Percentiles rank a stretch among this genome's conserved stretches.
Conservation (phyloP, 495 filamentous ascomycete genomes). For the Aspergillus indologenus region DNA sequence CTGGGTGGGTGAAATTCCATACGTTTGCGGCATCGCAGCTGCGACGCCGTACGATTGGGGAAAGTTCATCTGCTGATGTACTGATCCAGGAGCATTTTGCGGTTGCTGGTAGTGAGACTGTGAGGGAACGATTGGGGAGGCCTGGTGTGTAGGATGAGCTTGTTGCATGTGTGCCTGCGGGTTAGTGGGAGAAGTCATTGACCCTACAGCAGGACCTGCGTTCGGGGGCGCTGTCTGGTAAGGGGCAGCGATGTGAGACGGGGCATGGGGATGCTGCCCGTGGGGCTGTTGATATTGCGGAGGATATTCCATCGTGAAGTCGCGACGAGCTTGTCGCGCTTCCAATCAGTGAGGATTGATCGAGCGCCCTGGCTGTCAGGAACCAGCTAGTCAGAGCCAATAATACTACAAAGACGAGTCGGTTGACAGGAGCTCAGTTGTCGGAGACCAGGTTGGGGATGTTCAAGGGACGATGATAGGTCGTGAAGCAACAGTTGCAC, state of each 20-base stretch:
- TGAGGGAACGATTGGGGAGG: conserved; percentile 53
- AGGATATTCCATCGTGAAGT: conserved; percentile 52
- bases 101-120: conserved; percentile 50
- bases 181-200: conserved; percentile 52
- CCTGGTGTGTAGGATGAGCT: conserved; percentile 47
- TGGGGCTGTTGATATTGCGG: conserved; percentile 55
- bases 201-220: conserved; percentile 43
- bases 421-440: conserved; percentile 17
- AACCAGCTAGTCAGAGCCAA: conserved; percentile 23
- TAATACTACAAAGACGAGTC: conserved; percentile 11
- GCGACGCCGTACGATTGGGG: conserved; percentile 50
- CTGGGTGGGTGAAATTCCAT: conserved; percentile 51
- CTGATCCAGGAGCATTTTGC: conserved; percentile 44
- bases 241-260: conserved; percentile 47
- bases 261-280: conserved; percentile 52
- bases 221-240: conserved; percentile 49
- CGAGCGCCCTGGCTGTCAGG: conserved; percentile 21
- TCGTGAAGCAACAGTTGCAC: conserved; percentile 24
- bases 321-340: conserved; percentile 32
- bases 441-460: conserved; percentile 10
- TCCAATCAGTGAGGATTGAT: conserved; percentile 25
- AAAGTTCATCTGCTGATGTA: conserved; percentile 53
- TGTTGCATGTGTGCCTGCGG: conserved; percentile 52
- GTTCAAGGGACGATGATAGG: conserved; percentile 22
- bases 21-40: conserved; percentile 45